Conservation (phyloP, 2,329 filamentous ascomycete species). For the Hypoxylon rubiginosum region DNA sequence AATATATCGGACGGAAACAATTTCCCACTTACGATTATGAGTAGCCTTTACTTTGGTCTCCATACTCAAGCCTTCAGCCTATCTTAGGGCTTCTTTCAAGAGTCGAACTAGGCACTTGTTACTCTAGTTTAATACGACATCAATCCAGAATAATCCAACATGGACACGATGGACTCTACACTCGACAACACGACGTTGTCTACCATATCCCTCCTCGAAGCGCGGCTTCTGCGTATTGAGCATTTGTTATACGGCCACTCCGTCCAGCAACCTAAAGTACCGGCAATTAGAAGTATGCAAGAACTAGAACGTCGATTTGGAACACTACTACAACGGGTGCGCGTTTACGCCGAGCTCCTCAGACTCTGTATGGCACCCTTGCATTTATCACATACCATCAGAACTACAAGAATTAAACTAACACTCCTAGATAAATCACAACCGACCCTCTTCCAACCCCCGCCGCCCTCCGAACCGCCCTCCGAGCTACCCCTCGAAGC, state of each 20-base stretch:
- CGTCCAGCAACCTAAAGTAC: constrained; percentile 53
- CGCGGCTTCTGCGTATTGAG: constrained; percentile 71
- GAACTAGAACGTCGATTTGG: constrained; percentile 68
- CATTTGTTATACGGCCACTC: constrained; percentile 68
- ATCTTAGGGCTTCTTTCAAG: background rate
- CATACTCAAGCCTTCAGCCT: background rate
- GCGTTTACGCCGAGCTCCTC: constrained; percentile 71
- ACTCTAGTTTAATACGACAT: background rate
- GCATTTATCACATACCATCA: background rate
- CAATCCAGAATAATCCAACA: constrained; percentile 19
- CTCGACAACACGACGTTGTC: constrained; percentile 67
- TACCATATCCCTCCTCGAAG: constrained; percentile 69
- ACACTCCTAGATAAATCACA: constrained; percentile 62
- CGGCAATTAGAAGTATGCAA: constrained; percentile 61
- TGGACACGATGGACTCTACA: constrained; percentile 48
- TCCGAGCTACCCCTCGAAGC: constrained; percentile 66
- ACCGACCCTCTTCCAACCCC: constrained; percentile 67
- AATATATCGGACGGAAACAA: background rate
- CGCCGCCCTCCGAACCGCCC: constrained; percentile 61
- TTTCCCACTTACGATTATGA: background rate
- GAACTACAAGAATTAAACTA: background rate
- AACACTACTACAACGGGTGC: constrained; percentile 62
- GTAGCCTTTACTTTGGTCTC: background rate
- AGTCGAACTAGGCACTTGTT: no score
- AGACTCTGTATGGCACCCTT: constrained; percentile 66